A percentile compares a stretch with the other conserved stretches of the same genome.
phyloP scores from a whole-genome alignment of 257 asterid species.

The Anisodus acutangulus region DNA sequence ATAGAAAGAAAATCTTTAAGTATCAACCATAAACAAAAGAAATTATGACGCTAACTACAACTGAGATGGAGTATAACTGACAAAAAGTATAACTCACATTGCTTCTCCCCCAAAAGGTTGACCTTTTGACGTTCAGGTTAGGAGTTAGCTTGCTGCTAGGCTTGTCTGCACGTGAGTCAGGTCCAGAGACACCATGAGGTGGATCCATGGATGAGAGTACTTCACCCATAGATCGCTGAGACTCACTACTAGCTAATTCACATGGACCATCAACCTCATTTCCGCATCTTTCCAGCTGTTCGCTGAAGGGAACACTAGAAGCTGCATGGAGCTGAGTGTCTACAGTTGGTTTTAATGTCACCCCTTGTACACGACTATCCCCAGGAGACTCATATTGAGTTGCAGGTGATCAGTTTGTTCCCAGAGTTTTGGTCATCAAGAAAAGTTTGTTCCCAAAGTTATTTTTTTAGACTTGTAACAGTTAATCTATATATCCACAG shows the following conservation, averaged over 20 bases:
- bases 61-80: background rate
- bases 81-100: slow-evolving; percentile 56
- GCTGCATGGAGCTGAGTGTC: slow-evolving; percentile 50
- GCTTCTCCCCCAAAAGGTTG: slow-evolving; percentile 85
- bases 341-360: slow-evolving; percentile 46
- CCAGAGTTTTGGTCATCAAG: background rate
- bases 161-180: slow-evolving; percentile 61
- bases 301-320: slow-evolving; percentile 54
- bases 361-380: slow-evolving; percentile 43
- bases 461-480: no score
- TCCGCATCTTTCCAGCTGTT: slow-evolving; percentile 56
- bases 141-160: slow-evolving; percentile 49
- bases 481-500: no score
- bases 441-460: background rate
- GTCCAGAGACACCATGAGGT: slow-evolving; percentile 58
- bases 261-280: slow-evolving; percentile 53
- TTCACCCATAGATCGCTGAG: slow-evolving; percentile 77
- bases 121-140: slow-evolving; percentile 60
- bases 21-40: background rate
- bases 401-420: slow-evolving; percentile 4
- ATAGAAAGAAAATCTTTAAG: background rate
- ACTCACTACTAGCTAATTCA: slow-evolving; percentile 54
- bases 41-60: slow-evolving; percentile 1
- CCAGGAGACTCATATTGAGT: slow-evolving; percentile 47
- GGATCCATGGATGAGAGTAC: slow-evolving; percentile 77